Evolutionary conservation across 768 basidiomycete genomes (phyloP).

Genomic region (Leccinum variicolor): DNA sequence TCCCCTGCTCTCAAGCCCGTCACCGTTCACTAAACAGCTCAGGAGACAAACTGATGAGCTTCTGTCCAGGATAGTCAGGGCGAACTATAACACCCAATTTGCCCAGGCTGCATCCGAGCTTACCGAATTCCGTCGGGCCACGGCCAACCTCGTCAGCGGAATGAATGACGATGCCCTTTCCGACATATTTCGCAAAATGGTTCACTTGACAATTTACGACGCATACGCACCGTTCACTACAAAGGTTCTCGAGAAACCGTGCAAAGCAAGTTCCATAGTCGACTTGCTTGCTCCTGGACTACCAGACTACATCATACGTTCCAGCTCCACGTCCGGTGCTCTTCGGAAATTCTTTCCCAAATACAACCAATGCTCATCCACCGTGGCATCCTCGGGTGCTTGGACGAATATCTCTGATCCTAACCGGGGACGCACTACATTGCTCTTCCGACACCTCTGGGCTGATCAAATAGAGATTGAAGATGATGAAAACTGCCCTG

Average conservation of each 20-base stretch:
- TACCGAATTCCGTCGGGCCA: too few species aligned
- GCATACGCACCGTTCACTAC: not conserved
- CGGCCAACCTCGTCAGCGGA: too few species aligned
- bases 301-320: not conserved
- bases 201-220: too few species aligned
- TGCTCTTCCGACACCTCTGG: not conserved
- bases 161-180: too few species aligned
- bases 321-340: not conserved
- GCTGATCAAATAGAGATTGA: not conserved
- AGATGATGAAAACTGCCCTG: not conserved
- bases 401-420: not conserved
- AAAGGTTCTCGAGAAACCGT: not conserved
- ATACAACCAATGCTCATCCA: not conserved
- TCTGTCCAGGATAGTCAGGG: too few species aligned
- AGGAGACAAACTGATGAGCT: too few species aligned
- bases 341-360: not conserved
- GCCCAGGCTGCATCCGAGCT: too few species aligned
- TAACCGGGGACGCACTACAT: not conserved
- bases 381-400: not conserved
- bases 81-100: too few species aligned
- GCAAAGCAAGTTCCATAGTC: not conserved
- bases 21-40: too few species aligned
- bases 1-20: too few species aligned
- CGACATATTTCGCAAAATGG: too few species aligned
- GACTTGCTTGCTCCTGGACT: too few species aligned